These are phyloP conservation scores for Penicillium brevicompactum DNA, from an alignment of 2,329 filamentous ascomycete species.

Conservation along the genomic window DNA sequence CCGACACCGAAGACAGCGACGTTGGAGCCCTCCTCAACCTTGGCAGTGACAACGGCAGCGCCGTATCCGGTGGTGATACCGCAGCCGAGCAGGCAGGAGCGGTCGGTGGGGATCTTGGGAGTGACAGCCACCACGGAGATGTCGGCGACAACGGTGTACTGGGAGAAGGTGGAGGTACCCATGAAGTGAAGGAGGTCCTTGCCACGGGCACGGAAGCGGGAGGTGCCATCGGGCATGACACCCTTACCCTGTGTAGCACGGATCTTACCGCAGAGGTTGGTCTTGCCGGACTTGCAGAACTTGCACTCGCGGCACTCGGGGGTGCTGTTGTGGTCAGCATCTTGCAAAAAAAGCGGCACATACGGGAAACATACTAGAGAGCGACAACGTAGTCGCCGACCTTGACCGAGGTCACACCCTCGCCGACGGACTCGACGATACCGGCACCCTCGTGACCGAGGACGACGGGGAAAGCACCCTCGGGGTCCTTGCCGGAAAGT, in stretches of 20 bases:
- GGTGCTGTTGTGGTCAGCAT: constrained; percentile 62
- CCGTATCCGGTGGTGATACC: constrained; percentile 99
- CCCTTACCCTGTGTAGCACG: constrained; percentile 93
- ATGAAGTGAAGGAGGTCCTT: constrained; percentile 98
- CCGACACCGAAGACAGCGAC: constrained; percentile 93
- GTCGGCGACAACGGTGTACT: constrained; percentile 98
- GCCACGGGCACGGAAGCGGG: constrained; percentile 91
- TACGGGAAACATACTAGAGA: constrained; percentile 66
- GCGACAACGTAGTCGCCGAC: constrained; percentile 87
- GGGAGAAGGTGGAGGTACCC: constrained; percentile 97
- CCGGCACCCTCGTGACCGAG: constrained; percentile 90
- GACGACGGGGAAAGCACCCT: constrained; percentile 88
- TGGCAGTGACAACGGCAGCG: constrained; percentile 89
- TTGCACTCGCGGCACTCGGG: constrained; percentile 98
- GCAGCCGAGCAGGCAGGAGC: constrained; percentile 92
- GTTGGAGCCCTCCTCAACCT: constrained; percentile 85
- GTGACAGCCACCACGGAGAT: constrained; percentile 97
- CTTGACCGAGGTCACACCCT: constrained; percentile 94
- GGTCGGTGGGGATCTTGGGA: constrained; percentile 88
- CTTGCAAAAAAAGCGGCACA: neutral
- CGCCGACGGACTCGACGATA: constrained; percentile 89
- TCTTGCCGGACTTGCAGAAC: constrained; percentile 99
- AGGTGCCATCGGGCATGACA: constrained; percentile 95
- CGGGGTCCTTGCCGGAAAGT: constrained; percentile 92
- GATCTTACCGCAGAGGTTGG: constrained; percentile 98